These are phyloP conservation scores for Alternaria burnsii DNA, from an alignment of 2,329 filamentous ascomycete genomes.

Conservation along the genomic window DNA sequence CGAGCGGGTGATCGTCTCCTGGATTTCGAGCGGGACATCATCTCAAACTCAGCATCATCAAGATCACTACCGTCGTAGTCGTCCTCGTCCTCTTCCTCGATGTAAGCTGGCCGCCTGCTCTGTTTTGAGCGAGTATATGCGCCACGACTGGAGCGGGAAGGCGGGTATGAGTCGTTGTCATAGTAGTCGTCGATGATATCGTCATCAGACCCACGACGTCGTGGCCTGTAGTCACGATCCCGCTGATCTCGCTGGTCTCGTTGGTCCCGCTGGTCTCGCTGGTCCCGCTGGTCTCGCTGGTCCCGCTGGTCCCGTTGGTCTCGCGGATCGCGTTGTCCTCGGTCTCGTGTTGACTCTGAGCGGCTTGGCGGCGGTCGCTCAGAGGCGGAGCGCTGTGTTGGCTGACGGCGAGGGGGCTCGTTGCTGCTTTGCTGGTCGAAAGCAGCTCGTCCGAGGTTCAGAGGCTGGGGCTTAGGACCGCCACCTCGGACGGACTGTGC, in stretches of 20 bases:
- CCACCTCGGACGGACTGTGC: conserved; percentile 59
- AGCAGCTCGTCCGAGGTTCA: conserved; percentile 59
- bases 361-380: conserved; percentile 54
- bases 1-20: conserved; percentile 55
- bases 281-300: conserved; percentile 8
- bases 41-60: conserved; percentile 82
- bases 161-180: conserved; percentile 70
- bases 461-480: conserved; percentile 58
- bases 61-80: conserved; percentile 75
- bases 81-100: conserved; percentile 83
- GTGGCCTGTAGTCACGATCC: conserved; percentile 33
- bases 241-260: conserved; percentile 5
- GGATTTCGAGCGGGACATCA: conserved; percentile 64
- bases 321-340: conserved; percentile 20
- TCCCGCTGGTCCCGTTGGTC: conserved; percentile 5
- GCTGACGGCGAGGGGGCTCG: conserved; percentile 47
- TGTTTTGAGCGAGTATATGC: conserved; percentile 39
- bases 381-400: conserved; percentile 54
- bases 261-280: conserved; percentile 10
- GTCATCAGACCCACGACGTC: conserved; percentile 54
- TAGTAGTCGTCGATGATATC: conserved; percentile 66
- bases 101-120: conserved; percentile 66
- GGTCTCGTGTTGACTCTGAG: conserved; percentile 46
- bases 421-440: conserved; percentile 52
- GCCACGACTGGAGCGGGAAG: conserved; percentile 37